Conservation (phyloP, 805 yeast species). For the Candida fluviatilis region DNA sequence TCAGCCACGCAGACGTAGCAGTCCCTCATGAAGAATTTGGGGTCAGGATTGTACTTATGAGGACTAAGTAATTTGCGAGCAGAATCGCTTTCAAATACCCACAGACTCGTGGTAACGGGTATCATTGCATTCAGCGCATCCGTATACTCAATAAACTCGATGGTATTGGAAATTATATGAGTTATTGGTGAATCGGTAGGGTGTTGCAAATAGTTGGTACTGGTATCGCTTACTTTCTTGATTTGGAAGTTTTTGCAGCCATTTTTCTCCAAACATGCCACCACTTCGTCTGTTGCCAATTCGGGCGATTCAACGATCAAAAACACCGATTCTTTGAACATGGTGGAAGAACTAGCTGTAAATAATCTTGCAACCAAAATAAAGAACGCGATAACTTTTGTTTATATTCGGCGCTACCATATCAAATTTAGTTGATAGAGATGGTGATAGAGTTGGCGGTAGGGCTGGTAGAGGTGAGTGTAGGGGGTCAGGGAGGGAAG, state of each 20-base stretch:
- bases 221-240: constrained; percentile 10
- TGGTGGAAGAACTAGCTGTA: constrained; percentile 1
- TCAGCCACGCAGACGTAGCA: constrained; percentile 58
- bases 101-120: constrained; percentile 59
- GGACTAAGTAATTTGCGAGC: constrained; percentile 43
- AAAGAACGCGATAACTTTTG: no score
- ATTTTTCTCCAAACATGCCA: constrained; percentile 14
- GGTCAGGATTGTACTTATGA: constrained; percentile 69
- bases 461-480: not conserved
- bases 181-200: constrained; percentile 16
- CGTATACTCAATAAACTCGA: constrained; percentile 49
- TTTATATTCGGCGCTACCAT: constrained; percentile 5
- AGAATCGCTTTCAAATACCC: constrained; percentile 51
- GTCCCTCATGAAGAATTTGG: constrained; percentile 57
- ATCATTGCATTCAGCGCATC: constrained; percentile 50
- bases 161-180: constrained; percentile 50
- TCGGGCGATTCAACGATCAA: constrained; percentile 17
- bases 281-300: constrained; percentile 11
- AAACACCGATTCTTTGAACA: constrained; percentile 18
- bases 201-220: constrained; percentile 6
- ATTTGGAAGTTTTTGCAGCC: constrained; percentile 19
- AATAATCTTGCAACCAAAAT: not conserved
- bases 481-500: no score
- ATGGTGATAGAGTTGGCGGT: not conserved
- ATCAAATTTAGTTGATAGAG: not conserved